These are phyloP conservation scores for Myxozyma nipponensis DNA, from an alignment of 805 yeast species.

Conservation along the genomic window DNA sequence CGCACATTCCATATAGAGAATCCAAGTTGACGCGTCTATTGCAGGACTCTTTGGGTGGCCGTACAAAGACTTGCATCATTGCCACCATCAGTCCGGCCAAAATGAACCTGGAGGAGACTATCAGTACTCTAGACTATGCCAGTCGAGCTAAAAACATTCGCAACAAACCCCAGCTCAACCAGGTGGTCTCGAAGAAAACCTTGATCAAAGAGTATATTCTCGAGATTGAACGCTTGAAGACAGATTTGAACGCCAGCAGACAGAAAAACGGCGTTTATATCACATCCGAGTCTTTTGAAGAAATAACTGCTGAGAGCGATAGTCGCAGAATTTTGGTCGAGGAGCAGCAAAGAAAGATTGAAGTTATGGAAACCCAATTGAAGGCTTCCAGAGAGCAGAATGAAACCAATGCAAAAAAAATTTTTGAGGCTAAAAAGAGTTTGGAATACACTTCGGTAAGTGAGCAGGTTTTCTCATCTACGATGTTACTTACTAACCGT, in stretches of 20 bases:
- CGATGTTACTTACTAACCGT: background rate
- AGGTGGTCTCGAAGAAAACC: conserved; percentile 56
- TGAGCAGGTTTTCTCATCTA: background rate
- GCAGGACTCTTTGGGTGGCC: conserved; percentile 84
- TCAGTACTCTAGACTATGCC: conserved; percentile 84
- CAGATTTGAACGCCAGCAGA: conserved; percentile 61
- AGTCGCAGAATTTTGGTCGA: conserved; percentile 48
- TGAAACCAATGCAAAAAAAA: conserved; percentile 38
- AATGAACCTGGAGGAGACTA: conserved; percentile 71
- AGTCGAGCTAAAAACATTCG: conserved; percentile 77
- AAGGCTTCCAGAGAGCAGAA: conserved; percentile 42
- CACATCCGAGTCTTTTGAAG: conserved; percentile 48
- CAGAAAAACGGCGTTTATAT: conserved; percentile 64
- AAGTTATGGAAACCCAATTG: conserved; percentile 48
- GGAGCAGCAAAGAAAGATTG: conserved; percentile 49
- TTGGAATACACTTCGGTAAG: conserved; percentile 21
- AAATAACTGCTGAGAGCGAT: conserved; percentile 45
- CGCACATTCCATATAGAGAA: conserved; percentile 82
- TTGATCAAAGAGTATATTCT: conserved; percentile 50
- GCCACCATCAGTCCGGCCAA: conserved; percentile 86
- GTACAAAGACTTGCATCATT: conserved; percentile 78
- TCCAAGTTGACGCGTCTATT: conserved; percentile 73
- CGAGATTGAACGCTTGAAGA: conserved; percentile 54
- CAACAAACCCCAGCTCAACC: conserved; percentile 65
- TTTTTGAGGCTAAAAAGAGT: conserved; percentile 29